Evolutionary conservation across 306 rosid species (phyloP), one percentile per base, ranked within the genome.

Genomic region (Bauhinia variegata): DNA sequence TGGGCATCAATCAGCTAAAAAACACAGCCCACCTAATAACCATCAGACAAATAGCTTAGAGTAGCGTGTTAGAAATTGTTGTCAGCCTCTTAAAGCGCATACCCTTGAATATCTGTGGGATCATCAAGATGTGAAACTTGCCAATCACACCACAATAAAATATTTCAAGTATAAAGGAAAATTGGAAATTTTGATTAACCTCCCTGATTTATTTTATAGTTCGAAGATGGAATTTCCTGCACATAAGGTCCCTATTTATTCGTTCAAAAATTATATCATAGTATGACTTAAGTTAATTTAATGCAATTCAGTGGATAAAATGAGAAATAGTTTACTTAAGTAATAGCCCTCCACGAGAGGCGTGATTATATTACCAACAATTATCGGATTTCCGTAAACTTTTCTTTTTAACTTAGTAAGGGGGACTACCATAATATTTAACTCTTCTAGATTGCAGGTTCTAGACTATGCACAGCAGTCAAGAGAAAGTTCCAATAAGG

Each of bases 401-500:
- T 28, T 58, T 51, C 13, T 12, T 34, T 65, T 43, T 23, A 19
- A 68, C 53, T 58, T 46, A 16, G 19, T 58, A 36, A 51, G 34
- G 55, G 56, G 55, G 49, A 67, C 54, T 76, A 37, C 70, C 52
- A 52, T 57, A 34, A 67, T 50, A 53, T 77, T 58, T 66, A 65
- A 75, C 63, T 73, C 63, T n/a, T 44, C 65, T 61, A 55, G 48
- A 52, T 67, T 73, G 63, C 86, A 89, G 96, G 79, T 81, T 74
- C 79, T 89, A 85, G 75, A 78, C 53, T 81, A 73, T 74, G 77
- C 79, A 60, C 91, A 85, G 63, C 82, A 83, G 54, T 85, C 89
- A 23, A 85, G 86, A 81, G 95, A 87, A 68, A 83, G 54, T 46
- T 79, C 67, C 64, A 76, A 85, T 72, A 60, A 80, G 34, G 96